A percentile compares a stretch with the other conserved stretches of the same genome.
phyloP scores from a whole-genome alignment of 2,329 filamentous ascomycete genomes.

The Sclerotinia glacialis region DNA sequence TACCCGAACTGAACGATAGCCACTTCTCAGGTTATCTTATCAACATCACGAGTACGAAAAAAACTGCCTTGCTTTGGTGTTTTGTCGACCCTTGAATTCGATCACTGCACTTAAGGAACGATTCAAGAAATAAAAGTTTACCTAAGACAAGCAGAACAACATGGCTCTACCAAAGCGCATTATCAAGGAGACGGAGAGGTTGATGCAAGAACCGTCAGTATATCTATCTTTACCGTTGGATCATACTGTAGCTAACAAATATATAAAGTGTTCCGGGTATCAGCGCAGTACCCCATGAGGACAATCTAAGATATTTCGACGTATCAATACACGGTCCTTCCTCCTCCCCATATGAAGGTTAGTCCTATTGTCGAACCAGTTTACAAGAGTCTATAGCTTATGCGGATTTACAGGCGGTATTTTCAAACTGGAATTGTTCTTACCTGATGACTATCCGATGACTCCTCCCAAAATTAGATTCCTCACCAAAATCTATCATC shows the following conservation, averaged over 20 bases:
- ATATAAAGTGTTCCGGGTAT: conserved; percentile 81
- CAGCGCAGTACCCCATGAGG: conserved; percentile 90
- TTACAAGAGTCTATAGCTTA: conserved; percentile 20
- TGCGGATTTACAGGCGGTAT: conserved; percentile 53
- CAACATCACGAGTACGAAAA: conserved; percentile 16
- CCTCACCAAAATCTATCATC: conserved; percentile 98
- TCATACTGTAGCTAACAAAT: conserved; percentile 22
- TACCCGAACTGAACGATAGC: conserved; percentile 11
- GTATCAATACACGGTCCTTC: conserved; percentile 92
- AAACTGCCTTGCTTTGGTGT: not conserved
- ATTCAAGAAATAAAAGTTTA: not conserved
- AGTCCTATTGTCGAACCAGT: not conserved
- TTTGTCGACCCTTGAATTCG: conserved; percentile 6
- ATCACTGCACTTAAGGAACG: conserved; percentile 1
- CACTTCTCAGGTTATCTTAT: conserved; percentile 17
- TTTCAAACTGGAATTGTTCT: conserved; percentile 95
- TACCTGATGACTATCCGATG: conserved; percentile 99
- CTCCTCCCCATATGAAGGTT: conserved; percentile 93
- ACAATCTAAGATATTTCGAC: conserved; percentile 97
- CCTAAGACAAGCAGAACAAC: conserved; percentile 8
- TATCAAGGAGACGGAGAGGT: conserved; percentile 95
- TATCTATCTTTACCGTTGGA: not conserved
- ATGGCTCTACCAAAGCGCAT: conserved; percentile 92
- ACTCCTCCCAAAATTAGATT: conserved; percentile 98
- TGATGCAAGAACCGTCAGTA: conserved; percentile 91